Evolutionary conservation across 768 basidiomycete genomes (phyloP).

Genomic region (Serpula lacrymans): DNA sequence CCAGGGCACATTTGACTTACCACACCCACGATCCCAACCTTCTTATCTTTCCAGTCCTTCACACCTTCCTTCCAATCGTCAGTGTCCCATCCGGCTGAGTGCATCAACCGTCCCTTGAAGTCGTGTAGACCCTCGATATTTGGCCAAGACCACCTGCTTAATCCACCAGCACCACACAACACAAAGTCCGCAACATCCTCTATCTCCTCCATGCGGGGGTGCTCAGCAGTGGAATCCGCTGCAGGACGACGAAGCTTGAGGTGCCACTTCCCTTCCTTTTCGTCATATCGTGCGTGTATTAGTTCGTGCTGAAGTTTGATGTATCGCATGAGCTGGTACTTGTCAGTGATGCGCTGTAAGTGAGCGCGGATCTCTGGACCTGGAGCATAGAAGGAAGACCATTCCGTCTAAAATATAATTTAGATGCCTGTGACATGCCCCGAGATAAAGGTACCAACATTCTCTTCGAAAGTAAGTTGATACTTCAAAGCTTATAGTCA

Average conservation of each 20-base stretch:
- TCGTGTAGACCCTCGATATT: constrained; percentile 53
- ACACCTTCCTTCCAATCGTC: constrained; percentile 44
- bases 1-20: constrained; percentile 30
- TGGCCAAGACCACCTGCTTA: constrained; percentile 67
- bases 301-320: constrained; percentile 57
- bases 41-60: constrained; percentile 48
- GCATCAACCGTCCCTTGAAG: constrained; percentile 57
- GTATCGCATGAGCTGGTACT: constrained; percentile 50
- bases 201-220: constrained; percentile 36
- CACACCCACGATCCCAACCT: constrained; percentile 58
- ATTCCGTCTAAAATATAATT: constrained; percentile 40
- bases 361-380: constrained; percentile 58
- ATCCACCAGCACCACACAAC: constrained; percentile 48
- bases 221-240: constrained; percentile 9
- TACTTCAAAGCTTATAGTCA: constrained; percentile 35
- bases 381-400: constrained; percentile 59
- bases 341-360: constrained; percentile 50
- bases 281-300: constrained; percentile 47
- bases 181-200: constrained; percentile 56
- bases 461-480: constrained; percentile 55
- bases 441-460: constrained; percentile 26
- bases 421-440: not conserved
- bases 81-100: constrained; percentile 61
- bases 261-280: constrained; percentile 52
- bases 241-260: constrained; percentile 41